Evolutionary conservation across 768 basidiomycete genomes (phyloP), one percentile per base, ranked within the genome.

Genomic region (Suillus subalutaceus): DNA sequence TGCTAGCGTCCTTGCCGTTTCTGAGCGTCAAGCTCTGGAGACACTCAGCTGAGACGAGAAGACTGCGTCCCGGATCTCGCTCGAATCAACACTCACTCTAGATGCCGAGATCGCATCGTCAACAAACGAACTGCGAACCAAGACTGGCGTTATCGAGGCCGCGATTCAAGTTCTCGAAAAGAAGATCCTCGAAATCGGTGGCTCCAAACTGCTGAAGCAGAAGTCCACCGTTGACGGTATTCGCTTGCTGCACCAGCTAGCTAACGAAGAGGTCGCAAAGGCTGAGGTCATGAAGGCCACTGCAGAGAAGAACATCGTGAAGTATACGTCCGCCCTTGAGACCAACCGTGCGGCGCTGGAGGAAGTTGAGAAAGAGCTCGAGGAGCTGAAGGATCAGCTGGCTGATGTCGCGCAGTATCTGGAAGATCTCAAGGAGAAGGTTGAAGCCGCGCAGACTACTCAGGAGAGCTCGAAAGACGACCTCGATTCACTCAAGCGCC

Each of bases 21-120:
- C 90, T 37, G 96, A 98, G 77, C 90, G 97, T 1, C 95, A 97
- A 72, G 82, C 89, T 6, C 84, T 97, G 0, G 93, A 96, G 67
- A 85, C 88, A 0, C 84, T 96, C 8, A 83, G 83, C 16, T 88
- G 96, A 63, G 93, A 98, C 65, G 90, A 93, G 74, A 96, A 95
- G 78, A 90, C 88, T 0, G 74, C 87, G 0, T 75, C 80, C 10
- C 87, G 94, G 50, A 82, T 41, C 15, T 35, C 12, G 30, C 30
- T 32, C 30, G 30, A 32, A 32, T 32, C 30, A 32, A 32, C n/a
- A n/a, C n/a, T n/a, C 4, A 32, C 30, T 32, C 30, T 32, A 32
- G 30, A 32, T 32, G 2, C 2, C 30, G 30, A 32, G 30, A 32
- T 32, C 30, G 30, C 30, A 32, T 32, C 30, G 30, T 32, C 30